These are phyloP conservation scores for Fusarium newnesense DNA, from an alignment of 2,329 filamentous ascomycete species.

Conservation along the genomic window DNA sequence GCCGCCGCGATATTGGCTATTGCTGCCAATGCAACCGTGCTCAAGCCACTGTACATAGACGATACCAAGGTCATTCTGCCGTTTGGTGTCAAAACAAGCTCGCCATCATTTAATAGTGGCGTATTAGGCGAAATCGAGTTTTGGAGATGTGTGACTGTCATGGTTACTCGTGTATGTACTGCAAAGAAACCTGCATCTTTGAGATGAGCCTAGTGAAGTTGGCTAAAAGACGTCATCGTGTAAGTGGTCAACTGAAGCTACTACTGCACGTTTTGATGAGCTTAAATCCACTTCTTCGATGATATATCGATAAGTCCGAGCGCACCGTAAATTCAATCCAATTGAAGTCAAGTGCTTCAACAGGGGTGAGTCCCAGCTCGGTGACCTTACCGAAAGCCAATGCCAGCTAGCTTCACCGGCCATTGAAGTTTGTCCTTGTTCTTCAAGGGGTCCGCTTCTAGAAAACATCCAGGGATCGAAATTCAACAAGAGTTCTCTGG, in stretches of 20 bases:
- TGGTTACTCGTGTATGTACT: background rate
- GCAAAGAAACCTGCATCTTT: conserved; percentile 4
- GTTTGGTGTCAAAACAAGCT: background rate
- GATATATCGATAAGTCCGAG: background rate
- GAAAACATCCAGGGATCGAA: background rate
- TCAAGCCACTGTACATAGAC: conserved; percentile 2
- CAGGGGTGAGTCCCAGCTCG: background rate
- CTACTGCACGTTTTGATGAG: conserved; percentile 26
- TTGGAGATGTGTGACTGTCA: background rate
- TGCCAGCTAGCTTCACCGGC: background rate
- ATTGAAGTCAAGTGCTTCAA: background rate
- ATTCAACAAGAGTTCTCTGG: background rate
- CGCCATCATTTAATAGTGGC: background rate
- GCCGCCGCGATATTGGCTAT: background rate
- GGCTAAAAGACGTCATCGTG: background rate
- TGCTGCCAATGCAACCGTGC: background rate
- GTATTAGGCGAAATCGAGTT: background rate
- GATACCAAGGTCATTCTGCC: background rate
- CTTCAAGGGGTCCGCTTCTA: background rate
- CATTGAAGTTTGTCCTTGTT: background rate
- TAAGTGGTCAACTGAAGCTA: background rate
- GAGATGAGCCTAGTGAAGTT: background rate
- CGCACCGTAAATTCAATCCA: background rate
- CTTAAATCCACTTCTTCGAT: conserved; percentile 26
- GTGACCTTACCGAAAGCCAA: background rate